Evolutionary conservation across 345 rosid species (phyloP), one percentile per base, ranked within the genome.

Genomic region (Salix suchowensis): DNA sequence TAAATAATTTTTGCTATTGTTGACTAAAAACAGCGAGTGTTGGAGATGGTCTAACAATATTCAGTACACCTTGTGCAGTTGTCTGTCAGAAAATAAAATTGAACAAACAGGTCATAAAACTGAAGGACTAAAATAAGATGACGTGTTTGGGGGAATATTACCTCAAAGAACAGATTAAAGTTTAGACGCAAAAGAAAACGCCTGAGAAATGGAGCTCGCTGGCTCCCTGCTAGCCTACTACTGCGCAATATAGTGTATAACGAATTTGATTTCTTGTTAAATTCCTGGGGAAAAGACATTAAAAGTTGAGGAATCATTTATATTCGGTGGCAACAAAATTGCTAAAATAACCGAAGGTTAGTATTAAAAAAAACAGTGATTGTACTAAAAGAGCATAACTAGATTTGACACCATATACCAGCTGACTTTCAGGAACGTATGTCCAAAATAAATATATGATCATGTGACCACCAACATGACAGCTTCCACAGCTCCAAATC

Each of bases 161-260:
- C 99, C 98, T 96, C 98, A 26, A 91, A 93, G 86, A 91, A 96
- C 68, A 90, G 89, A 86, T 93, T 93, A 80, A 87, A 93, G 84
- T 96, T 93, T 58, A 93, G 86, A 19, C 92, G 98, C 88, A 93
- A 85, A 78, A 96, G 96, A 84, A 96, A 93, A 48, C 96, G 94
- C 75, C 99, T 91, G 70, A 93, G 90, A 80, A 90, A 96, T 16
- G 98, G 98, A 48, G 97, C 99, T 78, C 99, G 87, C 81, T 91
- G 99, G 85, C 98, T 96, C 70, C 98, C 98, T 0, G 94, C 99
- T 21, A 91, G 91, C 84, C 96, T 89, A 87, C 97, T 96, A 75
- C 99, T 89, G 58, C 98, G 90, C 78, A 93, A 79, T 74, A 93
- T 93, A 46, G 98, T 91, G 79, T 93, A 96, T 65, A 93, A 79